Base-by-base conservation (phyloP, 306 rosid species). In the Sechiopsis laciniata region DNA sequence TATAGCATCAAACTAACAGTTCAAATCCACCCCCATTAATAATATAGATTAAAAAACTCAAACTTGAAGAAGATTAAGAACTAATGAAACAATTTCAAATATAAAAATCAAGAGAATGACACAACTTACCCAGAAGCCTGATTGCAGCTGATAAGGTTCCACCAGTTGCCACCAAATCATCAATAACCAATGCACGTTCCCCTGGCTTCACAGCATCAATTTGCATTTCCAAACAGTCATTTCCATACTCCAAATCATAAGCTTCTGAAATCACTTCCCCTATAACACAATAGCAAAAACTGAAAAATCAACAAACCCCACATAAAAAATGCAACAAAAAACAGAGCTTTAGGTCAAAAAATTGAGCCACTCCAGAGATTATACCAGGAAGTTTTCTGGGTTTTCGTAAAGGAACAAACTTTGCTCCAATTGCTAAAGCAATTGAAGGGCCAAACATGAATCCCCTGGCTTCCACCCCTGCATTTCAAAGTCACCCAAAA, bases 381-480 rank as follows among this genome's bases (percentile, higher is more conserved):
- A 26, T 85, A 94, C 99, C 99, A 9, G 99, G 99, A 60, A 94
- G 87, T 87, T 94, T 94, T 58, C 87, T 65, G n/a, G 99, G 99
- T 79, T 94, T 94, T n/a, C 99, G 87, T 74, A 94, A 72, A 63
- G 97, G 99, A 70, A 94, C 90, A 77, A 94, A 94, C 90, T 94
- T 94, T 52, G 99, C 99, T 37, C 99, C 99, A 54, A 94, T 89
- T 70, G 89, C 91, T 67, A 91, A 84, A 14, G 99, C 97, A 83
- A 94, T 87, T 15, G 97, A 75, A 24, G 99, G 92, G 69, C 97
- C 99, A 81, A 94, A 94, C 91, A 94, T 75, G 86, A 94, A 94
- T 16, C 99, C 99, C 69, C 99, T 88, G 10, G 99, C 97, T 80
- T 94, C 99, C 72, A 94, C 88, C 21, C 99, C 98, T 94, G 66